These are phyloP conservation scores for Microdochium paspali DNA, from an alignment of 2,329 filamentous ascomycete species.

Conservation along the genomic window DNA sequence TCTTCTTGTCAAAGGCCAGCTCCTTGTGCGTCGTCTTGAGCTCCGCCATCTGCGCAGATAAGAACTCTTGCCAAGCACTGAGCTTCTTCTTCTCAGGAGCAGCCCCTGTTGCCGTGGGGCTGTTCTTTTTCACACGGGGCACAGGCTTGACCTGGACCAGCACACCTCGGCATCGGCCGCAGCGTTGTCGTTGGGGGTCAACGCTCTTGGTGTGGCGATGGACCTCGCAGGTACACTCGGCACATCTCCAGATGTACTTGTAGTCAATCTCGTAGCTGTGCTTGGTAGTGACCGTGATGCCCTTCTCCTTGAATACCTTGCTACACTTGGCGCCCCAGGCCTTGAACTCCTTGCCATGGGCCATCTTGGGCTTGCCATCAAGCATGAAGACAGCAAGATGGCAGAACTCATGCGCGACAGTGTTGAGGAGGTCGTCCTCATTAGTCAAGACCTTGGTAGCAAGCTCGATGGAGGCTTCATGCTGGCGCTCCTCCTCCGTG, in stretches of 20 bases:
- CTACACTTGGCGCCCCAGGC: constrained; percentile 53
- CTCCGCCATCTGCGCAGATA: constrained; percentile 9
- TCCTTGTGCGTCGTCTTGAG: constrained; percentile 14
- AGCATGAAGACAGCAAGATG: constrained; percentile 91
- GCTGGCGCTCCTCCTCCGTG: constrained; percentile 31
- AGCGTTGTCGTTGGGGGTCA: constrained; percentile 60
- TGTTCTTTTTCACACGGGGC: constrained; percentile 36
- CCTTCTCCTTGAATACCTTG: constrained; percentile 46
- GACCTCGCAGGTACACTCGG: constrained; percentile 58
- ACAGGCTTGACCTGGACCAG: constrained; percentile 73
- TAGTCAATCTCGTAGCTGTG: constrained; percentile 86
- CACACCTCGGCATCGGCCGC: constrained; percentile 62
- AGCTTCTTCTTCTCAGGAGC: constrained; percentile 15
- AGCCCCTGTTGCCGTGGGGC: background rate
- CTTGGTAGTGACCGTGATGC: constrained; percentile 76
- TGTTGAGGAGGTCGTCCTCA: constrained; percentile 71
- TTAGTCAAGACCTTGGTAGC: constrained; percentile 80
- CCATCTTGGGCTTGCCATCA: constrained; percentile 61
- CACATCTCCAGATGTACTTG: constrained; percentile 83
- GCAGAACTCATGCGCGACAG: constrained; percentile 94
- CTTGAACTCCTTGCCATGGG: constrained; percentile 82
- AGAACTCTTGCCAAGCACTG: constrained; percentile 45
- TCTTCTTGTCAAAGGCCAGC: constrained; percentile 52
- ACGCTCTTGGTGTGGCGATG: constrained; percentile 83
- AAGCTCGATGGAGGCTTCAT: constrained; percentile 75